Conservation (phyloP, 768 basidiomycete genomes). For the Mycena metata region DNA sequence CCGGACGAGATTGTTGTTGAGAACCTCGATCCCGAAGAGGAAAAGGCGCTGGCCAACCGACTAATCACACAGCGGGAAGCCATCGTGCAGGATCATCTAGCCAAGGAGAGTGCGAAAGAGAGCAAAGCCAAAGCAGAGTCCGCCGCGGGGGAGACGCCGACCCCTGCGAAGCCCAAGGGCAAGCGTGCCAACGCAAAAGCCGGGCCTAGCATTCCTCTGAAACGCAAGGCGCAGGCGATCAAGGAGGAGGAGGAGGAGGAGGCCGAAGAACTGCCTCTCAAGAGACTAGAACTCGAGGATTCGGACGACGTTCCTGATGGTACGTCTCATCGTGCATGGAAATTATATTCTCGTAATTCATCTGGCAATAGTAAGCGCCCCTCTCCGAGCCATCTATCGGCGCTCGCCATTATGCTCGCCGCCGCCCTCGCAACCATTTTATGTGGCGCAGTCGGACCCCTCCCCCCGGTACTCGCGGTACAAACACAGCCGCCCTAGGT, state of each 20-base stretch:
- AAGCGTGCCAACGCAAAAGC: constrained; percentile 44
- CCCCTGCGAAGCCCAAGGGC: constrained; percentile 43
- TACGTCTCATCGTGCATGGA: not conserved
- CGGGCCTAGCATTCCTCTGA: constrained; percentile 32
- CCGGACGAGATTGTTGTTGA: constrained; percentile 56
- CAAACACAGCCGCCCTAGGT: constrained; percentile 49
- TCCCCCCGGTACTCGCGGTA: constrained; percentile 40
- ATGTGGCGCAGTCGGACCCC: constrained; percentile 9
- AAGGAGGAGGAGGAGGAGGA: constrained; percentile 51
- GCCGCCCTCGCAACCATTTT: not conserved
- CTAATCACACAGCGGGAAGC: constrained; percentile 56
- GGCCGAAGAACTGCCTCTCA: constrained; percentile 41
- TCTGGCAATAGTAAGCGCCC: constrained; percentile 4
- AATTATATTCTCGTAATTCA: not conserved
- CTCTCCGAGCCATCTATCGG: constrained; percentile 26
- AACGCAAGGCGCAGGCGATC: constrained; percentile 40
- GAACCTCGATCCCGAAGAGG: constrained; percentile 63
- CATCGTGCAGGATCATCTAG: constrained; percentile 50
- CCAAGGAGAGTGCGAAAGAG: constrained; percentile 42
- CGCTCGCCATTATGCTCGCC: constrained; percentile 5
- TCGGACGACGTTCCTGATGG: constrained; percentile 27
- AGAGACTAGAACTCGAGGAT: constrained; percentile 41
- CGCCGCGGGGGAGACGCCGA: constrained; percentile 16
- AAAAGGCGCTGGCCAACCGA: constrained; percentile 53
- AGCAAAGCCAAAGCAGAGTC: constrained; percentile 37